Percentiles rank a stretch among this genome's conserved stretches.
Evolutionary conservation across 2,329 filamentous ascomycete species (phyloP).

Genomic region (Escovopsis weberi): DNA sequence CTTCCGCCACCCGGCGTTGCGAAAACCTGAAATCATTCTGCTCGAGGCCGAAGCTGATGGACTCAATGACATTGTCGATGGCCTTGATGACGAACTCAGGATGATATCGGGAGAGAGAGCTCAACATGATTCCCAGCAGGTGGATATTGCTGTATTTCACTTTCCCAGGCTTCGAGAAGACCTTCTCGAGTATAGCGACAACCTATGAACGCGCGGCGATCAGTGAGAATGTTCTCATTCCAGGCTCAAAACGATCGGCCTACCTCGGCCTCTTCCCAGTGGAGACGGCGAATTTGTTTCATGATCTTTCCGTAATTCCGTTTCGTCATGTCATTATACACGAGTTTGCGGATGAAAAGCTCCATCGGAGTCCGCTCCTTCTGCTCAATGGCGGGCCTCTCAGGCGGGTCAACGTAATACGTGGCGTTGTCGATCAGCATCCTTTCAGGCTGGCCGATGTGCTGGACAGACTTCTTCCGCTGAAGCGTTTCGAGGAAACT

Average conservation of each 20-base stretch:
- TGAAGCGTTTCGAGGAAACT: conserved; percentile 91
- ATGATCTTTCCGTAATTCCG: conserved; percentile 86
- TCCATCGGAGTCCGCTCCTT: conserved; percentile 93
- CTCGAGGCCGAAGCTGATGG: conserved; percentile 76
- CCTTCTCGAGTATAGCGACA: conserved; percentile 65
- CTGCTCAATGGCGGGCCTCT: conserved; percentile 85
- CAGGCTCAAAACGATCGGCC: conserved; percentile 3
- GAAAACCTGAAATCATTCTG: conserved; percentile 97
- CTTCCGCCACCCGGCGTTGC: conserved; percentile 84
- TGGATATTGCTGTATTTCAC: conserved; percentile 97
- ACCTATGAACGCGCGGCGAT: conserved; percentile 29
- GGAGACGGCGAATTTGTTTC: conserved; percentile 85
- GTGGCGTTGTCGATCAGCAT: conserved; percentile 98
- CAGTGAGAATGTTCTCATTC: not conserved
- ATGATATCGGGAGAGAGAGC: conserved; percentile 82
- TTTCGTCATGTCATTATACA: conserved; percentile 90
- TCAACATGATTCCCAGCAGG: conserved; percentile 76
- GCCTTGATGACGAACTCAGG: conserved; percentile 81
- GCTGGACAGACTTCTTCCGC: conserved; percentile 89
- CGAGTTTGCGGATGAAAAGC: conserved; percentile 78
- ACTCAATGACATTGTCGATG: conserved; percentile 83
- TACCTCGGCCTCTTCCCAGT: conserved; percentile 90
- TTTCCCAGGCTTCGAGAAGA: conserved; percentile 92
- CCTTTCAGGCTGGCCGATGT: conserved; percentile 86
- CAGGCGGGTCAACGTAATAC: conserved; percentile 93